Base-by-base conservation (phyloP, 371 early-diverging fungal species). In the Saksenaea vasiformis region DNA sequence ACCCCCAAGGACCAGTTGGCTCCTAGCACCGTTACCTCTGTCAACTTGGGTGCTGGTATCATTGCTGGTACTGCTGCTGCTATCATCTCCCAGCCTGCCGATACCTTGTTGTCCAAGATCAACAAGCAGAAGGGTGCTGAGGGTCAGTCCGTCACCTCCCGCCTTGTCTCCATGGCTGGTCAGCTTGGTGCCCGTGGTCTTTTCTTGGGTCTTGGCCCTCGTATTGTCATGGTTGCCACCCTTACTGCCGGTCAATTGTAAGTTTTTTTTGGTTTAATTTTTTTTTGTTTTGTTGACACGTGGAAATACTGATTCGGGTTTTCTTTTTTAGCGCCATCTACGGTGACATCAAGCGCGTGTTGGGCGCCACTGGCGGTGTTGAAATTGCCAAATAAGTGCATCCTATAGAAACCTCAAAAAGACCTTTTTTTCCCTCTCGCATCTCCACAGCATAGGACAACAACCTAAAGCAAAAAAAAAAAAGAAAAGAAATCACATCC, bases 81-180 rank as follows among this genome's bases (percentile, higher is more conserved):
- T 57, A 86, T 96, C 64, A 90, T 97, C 41, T 95, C 96, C 15
- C 97, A 97, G 77, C 98, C 98, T 14, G 98, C 98, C 64, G 98
- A 97, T 80, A 92, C 96, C 0, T 76, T 96, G 54, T 85, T 96
- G 57, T 96, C 97, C 66, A 92, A 96, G 84, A 85, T 98, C 44
- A 89, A 89, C 84, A 88, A 85, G 79, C 58, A 80, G 34, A 82
- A 82, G 58, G 83, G 80, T 56, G 74, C 67, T 54, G 73, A 73
- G 51, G 87, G 85, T 31, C 68, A 76, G 58, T 74, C 77, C 44
- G 67, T 76, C 60, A 70, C 64, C 41, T 73, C 83, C 56, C 83
- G 86, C 37, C 76, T 86, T 51, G 61, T 74, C 36, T 54, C 58
- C 24, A 69, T 89, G 60, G 75, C 83, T 31, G 79, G 83, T 61